A percentile compares a stretch with the other conserved stretches of the same genome.
Conservation (phyloP, 2,329 filamentous ascomycete genomes). For the Pseudogymnoascus sp. region DNA sequence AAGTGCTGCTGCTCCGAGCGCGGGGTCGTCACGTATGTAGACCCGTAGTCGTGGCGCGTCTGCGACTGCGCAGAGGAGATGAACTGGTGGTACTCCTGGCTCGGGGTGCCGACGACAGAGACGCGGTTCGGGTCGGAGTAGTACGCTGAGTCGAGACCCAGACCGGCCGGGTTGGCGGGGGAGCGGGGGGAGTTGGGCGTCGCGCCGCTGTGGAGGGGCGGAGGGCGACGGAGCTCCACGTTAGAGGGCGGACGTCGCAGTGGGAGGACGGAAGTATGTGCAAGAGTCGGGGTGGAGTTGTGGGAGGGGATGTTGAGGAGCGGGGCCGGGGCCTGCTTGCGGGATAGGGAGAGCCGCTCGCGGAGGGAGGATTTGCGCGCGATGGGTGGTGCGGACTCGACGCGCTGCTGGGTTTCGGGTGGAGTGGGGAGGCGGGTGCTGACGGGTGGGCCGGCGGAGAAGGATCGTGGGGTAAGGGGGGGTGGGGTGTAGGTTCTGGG, state of each 20-base stretch:
- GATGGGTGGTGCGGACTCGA: conserved; percentile 17
- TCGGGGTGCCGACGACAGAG: conserved; percentile 11
- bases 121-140: conserved; percentile 20
- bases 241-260: neutral
- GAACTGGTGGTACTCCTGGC: conserved; percentile 6
- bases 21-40: conserved; percentile 27
- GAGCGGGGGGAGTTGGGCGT: neutral
- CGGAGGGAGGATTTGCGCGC: conserved; percentile 20
- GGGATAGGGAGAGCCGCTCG: conserved; percentile 24
- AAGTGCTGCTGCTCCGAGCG: conserved; percentile 50
- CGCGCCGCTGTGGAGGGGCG: neutral
- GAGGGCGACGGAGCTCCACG: neutral
- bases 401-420: neutral
- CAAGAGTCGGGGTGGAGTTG: neutral
- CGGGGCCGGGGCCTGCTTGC: conserved; percentile 16
- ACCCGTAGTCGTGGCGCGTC: neutral
- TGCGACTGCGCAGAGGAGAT: neutral
- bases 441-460: conserved; percentile 7
- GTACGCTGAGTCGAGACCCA: conserved; percentile 27
- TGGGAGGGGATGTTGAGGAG: conserved; percentile 14
- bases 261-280: neutral
- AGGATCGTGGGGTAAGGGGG: conserved; percentile 12
- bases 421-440: conserved; percentile 10
- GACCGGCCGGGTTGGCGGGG: conserved; percentile 15
- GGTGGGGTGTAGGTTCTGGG: conserved; percentile 25